Base-by-base conservation (phyloP, 2,329 filamentous ascomycete species). In the Aspergillus sp. region DNA sequence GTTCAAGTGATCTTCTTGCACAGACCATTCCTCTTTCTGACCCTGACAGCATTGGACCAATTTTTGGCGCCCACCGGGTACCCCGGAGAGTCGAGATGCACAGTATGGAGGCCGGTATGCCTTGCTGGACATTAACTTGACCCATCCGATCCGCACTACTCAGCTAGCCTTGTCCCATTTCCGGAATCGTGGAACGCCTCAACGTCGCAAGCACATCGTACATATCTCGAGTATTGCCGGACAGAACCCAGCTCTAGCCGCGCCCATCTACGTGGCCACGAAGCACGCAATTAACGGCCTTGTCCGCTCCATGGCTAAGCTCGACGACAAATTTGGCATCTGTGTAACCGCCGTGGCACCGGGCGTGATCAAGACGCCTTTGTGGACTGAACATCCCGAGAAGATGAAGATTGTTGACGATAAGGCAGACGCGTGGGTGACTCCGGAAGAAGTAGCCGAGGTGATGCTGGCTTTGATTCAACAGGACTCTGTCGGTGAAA, bases 311-410 rank as follows among this genome's bases (percentile, higher is more conserved):
- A 62, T 85, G 13, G 77, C 69, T 0, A 65, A 70, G 1, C 72
- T 85, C 5, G 81, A 83, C 19, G 49, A 67, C 1, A 61, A 60
- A 1, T 59, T 79, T 20, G 79, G 79, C 0, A 82, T 86, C 47
- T 69, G 82, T 0, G 81, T 85, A 14, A 83, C 82, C 17, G 82
- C 77, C 5, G 82, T 85, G 2, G 81, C 82, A 14, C 83, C 83
- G 0, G 83, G 82, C 0, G 66, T 84, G 1, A 82, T 85, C 59
- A 82, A 79, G 55, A 85, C 83, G 11, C 83, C 83, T 6, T 67
- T 85, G 4, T 86, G 82, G 81, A 82, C 77, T 0, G 82, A 85
- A 2, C 75, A 84, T 57, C 80, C 81, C 0, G 82, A 85, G 65
- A 86, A 85, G 63, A 47, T 84, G 59, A 71, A 70, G 52, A 76